phyloP scores from a whole-genome alignment of 108 stramenopile genomes.

The Skeletonema tropicum region DNA sequence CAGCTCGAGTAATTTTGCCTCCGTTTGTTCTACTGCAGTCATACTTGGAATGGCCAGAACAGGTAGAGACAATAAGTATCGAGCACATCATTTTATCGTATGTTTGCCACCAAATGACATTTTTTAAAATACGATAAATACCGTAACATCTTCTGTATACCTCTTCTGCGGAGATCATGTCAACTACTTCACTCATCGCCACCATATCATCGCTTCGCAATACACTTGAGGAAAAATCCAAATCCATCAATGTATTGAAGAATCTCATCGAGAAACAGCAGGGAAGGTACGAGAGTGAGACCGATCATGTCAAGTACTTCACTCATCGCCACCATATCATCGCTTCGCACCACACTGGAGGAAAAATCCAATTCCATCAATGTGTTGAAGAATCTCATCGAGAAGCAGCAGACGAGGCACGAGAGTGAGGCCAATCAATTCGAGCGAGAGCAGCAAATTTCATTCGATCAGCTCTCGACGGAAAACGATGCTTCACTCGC shows the following conservation, averaged over 20 bases:
- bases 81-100: no score
- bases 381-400: slow-evolving; percentile 18
- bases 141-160: no score
- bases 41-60: no score
- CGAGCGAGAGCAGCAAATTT: slow-evolving; percentile 9
- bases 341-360: slow-evolving; percentile 5
- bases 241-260: slow-evolving; percentile 17
- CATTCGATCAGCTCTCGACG: neutral
- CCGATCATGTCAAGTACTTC: neutral
- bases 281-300: slow-evolving; percentile 8
- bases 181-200: neutral
- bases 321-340: neutral
- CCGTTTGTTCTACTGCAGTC: neutral
- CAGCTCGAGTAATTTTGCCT: neutral
- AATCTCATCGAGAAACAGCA: slow-evolving; percentile 21
- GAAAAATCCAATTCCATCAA: slow-evolving; percentile 26
- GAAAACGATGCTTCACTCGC: slow-evolving; percentile 4
- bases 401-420: slow-evolving; percentile 17
- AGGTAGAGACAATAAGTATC: no score
- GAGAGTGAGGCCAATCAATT: slow-evolving; percentile 4
- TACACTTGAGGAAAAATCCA: slow-evolving; percentile 21
- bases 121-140: no score
- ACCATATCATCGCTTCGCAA: neutral
- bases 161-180: no score
- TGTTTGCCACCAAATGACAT: no score